Percentiles rank a stretch among this genome's conserved stretches.
Evolutionary conservation across 2,329 filamentous ascomycete species (phyloP).

Genomic region (Penicillium sp.): DNA sequence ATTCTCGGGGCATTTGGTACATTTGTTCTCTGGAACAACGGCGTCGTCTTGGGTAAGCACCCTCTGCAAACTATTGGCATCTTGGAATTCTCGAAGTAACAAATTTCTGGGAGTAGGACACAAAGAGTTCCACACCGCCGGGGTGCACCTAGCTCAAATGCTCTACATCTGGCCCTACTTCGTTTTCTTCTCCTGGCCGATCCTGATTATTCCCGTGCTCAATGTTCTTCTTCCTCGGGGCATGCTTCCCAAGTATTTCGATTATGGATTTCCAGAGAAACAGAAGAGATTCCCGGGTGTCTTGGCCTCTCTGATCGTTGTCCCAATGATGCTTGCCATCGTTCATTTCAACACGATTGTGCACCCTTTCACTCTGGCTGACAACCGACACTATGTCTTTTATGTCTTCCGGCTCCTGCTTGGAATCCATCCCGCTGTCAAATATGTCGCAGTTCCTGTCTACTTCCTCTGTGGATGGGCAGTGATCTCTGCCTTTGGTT

Average conservation of each 20-base stretch:
- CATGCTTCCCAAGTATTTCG: conserved; percentile 32
- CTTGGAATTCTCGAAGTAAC: neutral
- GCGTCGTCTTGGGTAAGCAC: conserved; percentile 74
- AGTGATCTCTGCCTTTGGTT: conserved; percentile 59
- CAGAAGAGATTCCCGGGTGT: conserved; percentile 38
- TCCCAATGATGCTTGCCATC: conserved; percentile 43
- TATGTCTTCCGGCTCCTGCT: conserved; percentile 88
- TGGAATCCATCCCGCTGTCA: conserved; percentile 57
- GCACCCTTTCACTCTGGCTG: conserved; percentile 91
- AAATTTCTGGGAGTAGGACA: conserved; percentile 56
- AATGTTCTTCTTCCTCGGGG: conserved; percentile 32
- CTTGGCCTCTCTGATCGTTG: conserved; percentile 32
- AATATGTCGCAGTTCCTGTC: conserved; percentile 61
- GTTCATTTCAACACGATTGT: conserved; percentile 85
- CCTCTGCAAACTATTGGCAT: neutral
- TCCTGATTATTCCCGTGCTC: conserved; percentile 57
- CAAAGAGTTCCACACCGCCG: conserved; percentile 88
- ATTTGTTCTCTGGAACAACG: conserved; percentile 82
- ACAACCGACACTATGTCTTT: conserved; percentile 96
- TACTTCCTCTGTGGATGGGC: conserved; percentile 69
- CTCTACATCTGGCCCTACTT: conserved; percentile 93
- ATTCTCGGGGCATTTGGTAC: conserved; percentile 62
- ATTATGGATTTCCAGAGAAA: conserved; percentile 31
- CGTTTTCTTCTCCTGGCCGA: conserved; percentile 79
- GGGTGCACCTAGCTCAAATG: conserved; percentile 84